Evolutionary conservation across 345 rosid genomes (phyloP), one percentile per base, ranked within the genome.

Genomic region (Arabidopsis arenosa): DNA sequence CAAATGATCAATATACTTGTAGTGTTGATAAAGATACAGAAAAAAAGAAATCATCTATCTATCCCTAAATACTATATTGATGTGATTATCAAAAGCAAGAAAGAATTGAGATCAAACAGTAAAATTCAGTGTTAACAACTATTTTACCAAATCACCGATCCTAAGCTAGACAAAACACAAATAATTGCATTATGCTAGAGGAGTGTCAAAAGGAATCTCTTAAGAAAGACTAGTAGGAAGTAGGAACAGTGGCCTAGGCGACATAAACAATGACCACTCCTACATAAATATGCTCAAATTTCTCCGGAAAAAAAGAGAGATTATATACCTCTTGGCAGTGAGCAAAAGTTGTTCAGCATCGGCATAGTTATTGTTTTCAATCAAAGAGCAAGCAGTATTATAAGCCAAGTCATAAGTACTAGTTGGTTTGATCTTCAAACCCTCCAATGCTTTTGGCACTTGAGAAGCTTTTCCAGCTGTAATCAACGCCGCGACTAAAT

Each of bases 301-400:
- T 47, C 32, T 58, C 5, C 12, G 48, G 18, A 18, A 63, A 5
- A 33, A n/a, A 63, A 5, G 35, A 9, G 14, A 45, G 15, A 26
- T 10, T 51, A 65, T 49, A 21, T 85, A 90, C 99, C 99, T 92
- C 78, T 79, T 85, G 7, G 98, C 97, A 10, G 88, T 69, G 44
- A 90, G 85, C 82, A 95, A 80, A 40, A 95, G 91, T 65, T 90
- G 91, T 80, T 95, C 99, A 2, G 99, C 98, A 74, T 92, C 97
- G 9, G 80, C 41, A 61, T 81, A 81, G 71, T 85, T 85, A 49
- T 83, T 77, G 63, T 72, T 80, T 75, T 90, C 97, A 72, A 92
- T 84, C 82, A 95, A 85, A 63, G 99, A 86, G 73, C 96, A 95
- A 79, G 94, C 96, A 75, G 84, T 80, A 76, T 92, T 95, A 73